Base-by-base conservation (phyloP, 2,329 filamentous ascomycete species). In the Trichoderma simmonsii region DNA sequence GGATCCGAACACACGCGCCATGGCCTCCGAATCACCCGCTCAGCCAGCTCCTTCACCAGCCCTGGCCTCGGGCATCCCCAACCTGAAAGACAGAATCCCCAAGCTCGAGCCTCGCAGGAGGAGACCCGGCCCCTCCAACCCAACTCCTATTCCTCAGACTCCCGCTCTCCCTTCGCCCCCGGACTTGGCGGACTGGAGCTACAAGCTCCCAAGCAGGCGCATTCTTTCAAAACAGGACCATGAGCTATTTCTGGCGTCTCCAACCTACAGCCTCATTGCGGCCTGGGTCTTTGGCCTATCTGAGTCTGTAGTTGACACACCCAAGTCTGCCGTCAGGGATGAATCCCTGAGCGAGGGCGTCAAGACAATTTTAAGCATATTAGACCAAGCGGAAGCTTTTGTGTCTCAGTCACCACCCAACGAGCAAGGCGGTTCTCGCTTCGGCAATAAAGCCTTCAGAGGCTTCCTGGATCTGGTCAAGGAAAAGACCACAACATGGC, bases 371-470 rank as follows among this genome's bases (percentile, higher is more conserved):
- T 81, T 97, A 51, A 78, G 81, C 18, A 89, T 98, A 24, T 86
- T 99, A 12, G 87, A 91, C 39, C 87, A 91, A 69, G 89, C 92
- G 9, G 90, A 93, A 68, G 81, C 84, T 6, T 85, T 95, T 1
- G 86, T 97, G 6, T 83, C 86, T 15, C 83, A 87, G 66, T 91
- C 92, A 67, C 96, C 96, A 1, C 91, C 96, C 0, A 87, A 95
- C 75, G 94, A 98, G 74, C 93, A 95, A 61, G 92, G 90, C 34
- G 94, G 94, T 60, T 97, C 94, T 9, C 89, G 96, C 30, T 99
- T 99, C 80, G 97, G 96, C 61, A 99, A 99, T 83, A 95, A 94
- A 76, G 90, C 92, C 2, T 99, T 99, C 83, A 90, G 94, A 64
- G 87, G 88, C 72, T 95, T 97, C 77, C 87, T 98, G 71, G 92